These are phyloP conservation scores for Aureobasidium namibiae DNA, from an alignment of 2,329 filamentous ascomycete species.

Conservation along the genomic window DNA sequence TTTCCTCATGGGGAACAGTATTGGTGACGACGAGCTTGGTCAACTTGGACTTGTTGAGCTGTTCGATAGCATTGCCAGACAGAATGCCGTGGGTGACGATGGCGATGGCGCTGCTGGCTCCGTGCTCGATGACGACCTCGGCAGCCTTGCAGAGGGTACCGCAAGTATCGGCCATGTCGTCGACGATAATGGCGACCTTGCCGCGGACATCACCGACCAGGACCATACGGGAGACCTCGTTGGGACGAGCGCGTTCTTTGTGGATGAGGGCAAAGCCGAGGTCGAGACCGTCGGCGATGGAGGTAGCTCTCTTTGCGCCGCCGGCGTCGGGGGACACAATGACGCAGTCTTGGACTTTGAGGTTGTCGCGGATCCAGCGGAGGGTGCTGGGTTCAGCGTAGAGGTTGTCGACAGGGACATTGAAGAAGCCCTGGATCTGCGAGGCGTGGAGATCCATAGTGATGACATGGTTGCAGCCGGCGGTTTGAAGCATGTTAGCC, in stretches of 20 bases:
- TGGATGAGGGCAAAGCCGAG: slow-evolving; percentile 90
- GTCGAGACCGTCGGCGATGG: slow-evolving; percentile 85
- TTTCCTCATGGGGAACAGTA: slow-evolving; percentile 73
- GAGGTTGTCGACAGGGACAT: slow-evolving; percentile 69
- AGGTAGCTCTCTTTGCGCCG: slow-evolving; percentile 86
- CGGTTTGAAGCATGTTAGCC: slow-evolving; percentile 94
- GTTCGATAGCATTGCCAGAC: slow-evolving; percentile 79
- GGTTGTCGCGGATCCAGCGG: slow-evolving; percentile 83
- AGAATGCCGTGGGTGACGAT: slow-evolving; percentile 94
- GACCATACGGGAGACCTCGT: slow-evolving; percentile 87
- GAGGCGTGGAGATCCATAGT: slow-evolving; percentile 94
- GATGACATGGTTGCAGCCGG: slow-evolving; percentile 86
- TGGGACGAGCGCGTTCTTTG: slow-evolving; percentile 87
- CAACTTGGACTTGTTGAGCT: slow-evolving; percentile 68
- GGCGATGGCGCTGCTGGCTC: slow-evolving; percentile 79
- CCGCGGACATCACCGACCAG: slow-evolving; percentile 90
- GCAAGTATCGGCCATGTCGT: slow-evolving; percentile 97
- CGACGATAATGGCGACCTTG: slow-evolving; percentile 90
- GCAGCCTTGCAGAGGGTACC: slow-evolving; percentile 84
- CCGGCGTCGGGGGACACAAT: slow-evolving; percentile 94
- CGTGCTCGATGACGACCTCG: slow-evolving; percentile 76
- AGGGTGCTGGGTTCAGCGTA: slow-evolving; percentile 91
- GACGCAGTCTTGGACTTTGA: slow-evolving; percentile 73
- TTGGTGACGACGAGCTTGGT: slow-evolving; percentile 83
- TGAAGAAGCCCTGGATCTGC: slow-evolving; percentile 95